Evolutionary conservation across 768 basidiomycete genomes (phyloP), one percentile per base, ranked within the genome.

Genomic region (Nevesoporus exiguus): DNA sequence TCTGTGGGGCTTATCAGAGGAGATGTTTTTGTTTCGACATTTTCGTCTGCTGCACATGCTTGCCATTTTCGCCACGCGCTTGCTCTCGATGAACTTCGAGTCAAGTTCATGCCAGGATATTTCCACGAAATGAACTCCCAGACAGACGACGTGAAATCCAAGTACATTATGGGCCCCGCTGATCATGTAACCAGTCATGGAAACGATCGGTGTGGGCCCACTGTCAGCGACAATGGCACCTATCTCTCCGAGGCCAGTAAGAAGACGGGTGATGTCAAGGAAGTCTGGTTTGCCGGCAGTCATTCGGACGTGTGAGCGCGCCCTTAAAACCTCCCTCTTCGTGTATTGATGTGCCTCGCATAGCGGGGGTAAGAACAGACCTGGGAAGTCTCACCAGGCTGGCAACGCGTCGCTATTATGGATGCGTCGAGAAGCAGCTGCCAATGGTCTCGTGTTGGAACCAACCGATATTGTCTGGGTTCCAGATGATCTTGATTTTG

Each of bases 211-310:
- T 46, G 27, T 5, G 14, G 9, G 25, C 39, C 60, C 7, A 34
- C 19, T 30, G n/a, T 9, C 7, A 49, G 46, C 24, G 53, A 55
- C 22, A 37, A n/a, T 10, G 33, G 17, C 19, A 49, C 47, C 7
- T 5, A 24, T 34, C 2, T 9, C 27, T 53, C 55, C n/a, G 44
- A 31, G 30, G 33, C 1, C 6, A 36, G 19, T 15, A 41, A 34
- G 30, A 37, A 30, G 29, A 22, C 44, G 3, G 21, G 55, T n/a
- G 64, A 68, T 2, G 55, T 85, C n/a, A 74, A 80, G 50, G 84
- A 88, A 61, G 85, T 88, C 2, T 87, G 85, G 84, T 86, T 87
- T 63, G 71, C 82, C 1, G 83, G 76, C 1, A 65, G 70, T 30
- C 77, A 76, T 34, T 65, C 65, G 19, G 75, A 76, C 57, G 62